Evolutionary conservation across 164 flowering plant genomes (phyloP).

Genomic region (Sextonia rubra): DNA sequence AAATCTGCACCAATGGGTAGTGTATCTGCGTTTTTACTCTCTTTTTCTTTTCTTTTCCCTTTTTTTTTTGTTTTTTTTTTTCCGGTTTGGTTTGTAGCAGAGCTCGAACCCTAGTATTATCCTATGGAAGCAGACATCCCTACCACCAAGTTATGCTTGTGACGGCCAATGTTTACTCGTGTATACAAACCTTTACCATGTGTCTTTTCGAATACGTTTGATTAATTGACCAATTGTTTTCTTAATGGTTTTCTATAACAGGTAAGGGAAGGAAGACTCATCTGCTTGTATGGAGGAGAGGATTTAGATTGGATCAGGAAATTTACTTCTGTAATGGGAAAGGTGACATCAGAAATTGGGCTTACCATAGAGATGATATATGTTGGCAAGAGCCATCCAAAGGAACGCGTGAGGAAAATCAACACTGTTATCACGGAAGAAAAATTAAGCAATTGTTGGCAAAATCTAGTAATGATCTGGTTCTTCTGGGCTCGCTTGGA

Average conservation of each 20-base stretch:
- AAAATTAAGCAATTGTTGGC: slow-evolving; percentile 25
- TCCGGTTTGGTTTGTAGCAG: too few relatives aligned
- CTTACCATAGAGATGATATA: slow-evolving; percentile 37
- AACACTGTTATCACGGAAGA: slow-evolving; percentile 16
- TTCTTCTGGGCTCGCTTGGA: slow-evolving; percentile 54
- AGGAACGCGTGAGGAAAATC: slow-evolving; percentile 23
- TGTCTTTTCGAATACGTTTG: neutral
- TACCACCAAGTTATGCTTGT: neutral
- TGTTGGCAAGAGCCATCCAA: slow-evolving; percentile 42
- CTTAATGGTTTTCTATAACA: neutral
- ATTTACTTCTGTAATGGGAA: slow-evolving; percentile 22
- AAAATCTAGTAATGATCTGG: slow-evolving; percentile 30
- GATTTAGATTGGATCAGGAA: slow-evolving; percentile 35
- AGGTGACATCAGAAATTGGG: slow-evolving; percentile 9
- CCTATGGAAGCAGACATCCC: neutral
- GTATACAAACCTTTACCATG: neutral
- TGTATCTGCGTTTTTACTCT: too few relatives aligned
- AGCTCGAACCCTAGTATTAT: neutral
- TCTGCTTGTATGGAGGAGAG: slow-evolving; percentile 47
- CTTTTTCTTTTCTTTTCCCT: too few relatives aligned
- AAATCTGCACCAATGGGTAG: slow-evolving; percentile 28
- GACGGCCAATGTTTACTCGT: neutral
- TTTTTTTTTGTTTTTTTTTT: too few relatives aligned
- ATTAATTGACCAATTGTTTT: neutral
- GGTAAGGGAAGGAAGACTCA: slow-evolving; percentile 21